Conservation (phyloP, 331 rosid species). For the Rosa hybrid region DNA sequence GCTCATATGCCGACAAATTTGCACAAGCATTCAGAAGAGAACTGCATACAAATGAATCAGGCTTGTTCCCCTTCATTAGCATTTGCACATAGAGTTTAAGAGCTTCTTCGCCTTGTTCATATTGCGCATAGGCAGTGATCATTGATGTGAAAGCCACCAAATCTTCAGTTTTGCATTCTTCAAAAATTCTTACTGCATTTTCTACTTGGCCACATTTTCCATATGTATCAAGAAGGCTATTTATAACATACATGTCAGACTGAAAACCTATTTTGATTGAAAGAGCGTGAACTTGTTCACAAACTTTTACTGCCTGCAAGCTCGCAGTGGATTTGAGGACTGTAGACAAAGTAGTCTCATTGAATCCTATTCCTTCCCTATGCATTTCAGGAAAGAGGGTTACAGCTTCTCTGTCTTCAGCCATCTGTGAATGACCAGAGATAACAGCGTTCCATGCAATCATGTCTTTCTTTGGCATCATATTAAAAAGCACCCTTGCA, state of each 20-base stretch:
- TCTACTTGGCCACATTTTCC: slow-evolving; percentile 64
- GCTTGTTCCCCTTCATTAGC: slow-evolving; percentile 50
- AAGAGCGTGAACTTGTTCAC: slow-evolving; percentile 66
- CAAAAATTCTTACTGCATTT: slow-evolving; percentile 63
- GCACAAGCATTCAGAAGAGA: slow-evolving; percentile 90
- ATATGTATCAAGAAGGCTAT: slow-evolving; percentile 83
- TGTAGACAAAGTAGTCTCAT: slow-evolving; percentile 68
- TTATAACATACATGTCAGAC: slow-evolving; percentile 62
- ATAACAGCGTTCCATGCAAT: slow-evolving; percentile 80
- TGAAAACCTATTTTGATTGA: slow-evolving; percentile 72
- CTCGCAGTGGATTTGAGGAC: slow-evolving; percentile 77
- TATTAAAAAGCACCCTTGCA: slow-evolving; percentile 64
- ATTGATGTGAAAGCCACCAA: slow-evolving; percentile 88
- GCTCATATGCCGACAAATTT: slow-evolving; percentile 77
- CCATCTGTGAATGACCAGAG: slow-evolving; percentile 64
- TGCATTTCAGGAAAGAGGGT: slow-evolving; percentile 51
- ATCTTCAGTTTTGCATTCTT: slow-evolving; percentile 68
- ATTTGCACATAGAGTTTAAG: slow-evolving; percentile 71
- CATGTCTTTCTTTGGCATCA: slow-evolving; percentile 57
- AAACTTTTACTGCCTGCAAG: slow-evolving; percentile 46
- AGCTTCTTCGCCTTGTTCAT: slow-evolving; percentile 80
- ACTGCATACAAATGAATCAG: slow-evolving; percentile 81
- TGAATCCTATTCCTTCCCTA: slow-evolving; percentile 56
- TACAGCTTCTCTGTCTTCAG: slow-evolving; percentile 63
- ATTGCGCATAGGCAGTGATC: slow-evolving; percentile 83